phyloP scores from a whole-genome alignment of 2,329 filamentous ascomycete species.

The Elsinoe perseae region DNA sequence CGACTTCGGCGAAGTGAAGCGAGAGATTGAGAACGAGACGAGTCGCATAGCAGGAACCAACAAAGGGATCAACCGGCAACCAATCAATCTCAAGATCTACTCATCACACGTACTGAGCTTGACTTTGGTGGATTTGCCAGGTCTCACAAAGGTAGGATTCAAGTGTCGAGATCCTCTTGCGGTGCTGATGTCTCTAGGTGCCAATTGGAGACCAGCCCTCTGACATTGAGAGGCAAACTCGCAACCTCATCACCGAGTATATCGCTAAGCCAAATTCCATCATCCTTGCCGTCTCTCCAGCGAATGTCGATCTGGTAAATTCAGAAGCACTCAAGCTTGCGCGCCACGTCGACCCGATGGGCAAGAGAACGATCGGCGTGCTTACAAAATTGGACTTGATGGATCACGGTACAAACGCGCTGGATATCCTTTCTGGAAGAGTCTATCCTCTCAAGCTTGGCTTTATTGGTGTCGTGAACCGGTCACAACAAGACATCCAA shows the following conservation, averaged over 20 bases:
- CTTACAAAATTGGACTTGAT: conserved; percentile 96
- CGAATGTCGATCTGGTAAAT: conserved; percentile 97
- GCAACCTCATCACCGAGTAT: conserved; percentile 93
- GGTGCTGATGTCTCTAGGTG: conserved; percentile 49
- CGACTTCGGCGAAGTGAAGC: conserved; percentile 87
- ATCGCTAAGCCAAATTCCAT: conserved; percentile 99
- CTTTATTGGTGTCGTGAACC: conserved; percentile 96
- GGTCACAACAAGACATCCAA: conserved; percentile 96
- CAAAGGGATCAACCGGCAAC: conserved; percentile 95
- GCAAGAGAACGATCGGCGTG: conserved; percentile 90
- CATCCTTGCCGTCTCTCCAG: conserved; percentile 89
- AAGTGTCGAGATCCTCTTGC: conserved; percentile 15
- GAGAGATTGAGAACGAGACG: conserved; percentile 96
- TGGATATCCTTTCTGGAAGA: conserved; percentile 93
- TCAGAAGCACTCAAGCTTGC: conserved; percentile 95
- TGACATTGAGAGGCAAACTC: conserved; percentile 97
- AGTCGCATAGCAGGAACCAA: conserved; percentile 90
- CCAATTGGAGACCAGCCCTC: conserved; percentile 95
- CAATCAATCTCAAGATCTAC: conserved; percentile 98
- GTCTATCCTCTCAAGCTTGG: conserved; percentile 96
- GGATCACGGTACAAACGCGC: conserved; percentile 96
- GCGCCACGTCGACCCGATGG: conserved; percentile 90
- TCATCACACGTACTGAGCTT: conserved; percentile 94
- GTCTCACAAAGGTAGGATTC: conserved; percentile 72
- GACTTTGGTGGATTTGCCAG: conserved; percentile 90